Conservation (phyloP, 768 basidiomycete species). For the Phanerochaete carnosa region DNA sequence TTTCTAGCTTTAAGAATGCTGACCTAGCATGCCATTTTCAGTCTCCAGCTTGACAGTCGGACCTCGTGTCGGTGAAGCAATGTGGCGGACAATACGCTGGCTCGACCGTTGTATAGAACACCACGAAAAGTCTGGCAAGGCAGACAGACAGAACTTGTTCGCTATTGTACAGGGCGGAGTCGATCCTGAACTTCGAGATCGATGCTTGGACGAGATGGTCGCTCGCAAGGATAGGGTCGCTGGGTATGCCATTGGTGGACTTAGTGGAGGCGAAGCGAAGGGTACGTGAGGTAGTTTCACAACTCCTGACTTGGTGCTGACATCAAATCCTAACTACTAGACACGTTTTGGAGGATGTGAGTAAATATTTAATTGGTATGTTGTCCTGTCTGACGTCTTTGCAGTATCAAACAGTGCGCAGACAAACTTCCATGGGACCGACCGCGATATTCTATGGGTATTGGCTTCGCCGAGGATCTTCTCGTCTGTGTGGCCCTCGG, state of each 20-base stretch:
- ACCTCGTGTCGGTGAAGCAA: constrained; percentile 81
- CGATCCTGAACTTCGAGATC: constrained; percentile 63
- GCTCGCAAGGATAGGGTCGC: constrained; percentile 70
- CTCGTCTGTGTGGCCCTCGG: constrained; percentile 91
- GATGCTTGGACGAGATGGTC: constrained; percentile 81
- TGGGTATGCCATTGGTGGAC: constrained; percentile 89
- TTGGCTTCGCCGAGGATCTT: constrained; percentile 91
- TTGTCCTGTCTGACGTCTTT: constrained; percentile 11
- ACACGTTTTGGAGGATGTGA: constrained; percentile 84
- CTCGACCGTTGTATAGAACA: constrained; percentile 82
- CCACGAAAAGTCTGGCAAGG: constrained; percentile 66
- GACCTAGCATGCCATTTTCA: constrained; percentile 22
- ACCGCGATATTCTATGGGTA: constrained; percentile 89
- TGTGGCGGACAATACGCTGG: constrained; percentile 87
- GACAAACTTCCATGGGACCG: constrained; percentile 76
- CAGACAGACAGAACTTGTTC: constrained; percentile 75
- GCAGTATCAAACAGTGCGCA: constrained; percentile 79
- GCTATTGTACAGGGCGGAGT: constrained; percentile 92
- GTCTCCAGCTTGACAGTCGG: constrained; percentile 81
- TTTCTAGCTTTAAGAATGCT: background rate
- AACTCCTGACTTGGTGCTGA: background rate
- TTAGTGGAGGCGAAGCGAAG: constrained; percentile 92
- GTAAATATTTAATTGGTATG: constrained; percentile 18
- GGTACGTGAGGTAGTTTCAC: constrained; percentile 35
- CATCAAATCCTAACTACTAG: constrained; percentile 30